Percentiles rank a stretch among this genome's conserved stretches.
Conservation (phyloP, 2,329 filamentous ascomycete genomes). For the Aspergillus nomiae region DNA sequence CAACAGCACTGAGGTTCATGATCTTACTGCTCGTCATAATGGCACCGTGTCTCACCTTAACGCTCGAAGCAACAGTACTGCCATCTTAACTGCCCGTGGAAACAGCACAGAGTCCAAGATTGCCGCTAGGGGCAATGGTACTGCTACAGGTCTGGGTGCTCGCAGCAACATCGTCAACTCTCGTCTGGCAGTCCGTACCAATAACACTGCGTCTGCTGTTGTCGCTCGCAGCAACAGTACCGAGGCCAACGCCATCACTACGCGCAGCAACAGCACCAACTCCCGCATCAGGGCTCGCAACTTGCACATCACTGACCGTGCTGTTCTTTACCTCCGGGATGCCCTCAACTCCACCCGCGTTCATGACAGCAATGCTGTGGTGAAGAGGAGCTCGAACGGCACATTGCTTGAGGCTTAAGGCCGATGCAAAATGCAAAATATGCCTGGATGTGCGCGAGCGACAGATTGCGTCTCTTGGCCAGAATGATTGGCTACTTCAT, state of each 20-base stretch:
- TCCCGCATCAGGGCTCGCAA: conserved; percentile 8
- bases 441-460: neutral
- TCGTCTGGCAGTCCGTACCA: neutral
- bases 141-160: neutral
- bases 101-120: neutral
- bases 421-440: neutral
- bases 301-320: conserved; percentile 8
- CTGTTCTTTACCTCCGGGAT: conserved; percentile 10
- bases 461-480: neutral
- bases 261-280: conserved; percentile 6
- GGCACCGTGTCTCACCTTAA: conserved; percentile 4
- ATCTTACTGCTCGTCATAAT: conserved; percentile 2
- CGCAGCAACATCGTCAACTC: neutral
- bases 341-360: conserved; percentile 13
- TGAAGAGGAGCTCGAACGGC: conserved; percentile 8
- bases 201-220: neutral
- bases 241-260: neutral
- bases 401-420: conserved; percentile 10
- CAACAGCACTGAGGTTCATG: conserved; percentile 11
- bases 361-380: neutral
- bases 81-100: neutral
- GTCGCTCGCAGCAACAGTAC: conserved; percentile 10
- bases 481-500: neutral
- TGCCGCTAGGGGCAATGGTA: conserved; percentile 2
- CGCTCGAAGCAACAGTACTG: conserved; percentile 4